Evolutionary conservation across 768 basidiomycete species (phyloP).

Genomic region (Agrocybe praecox): DNA sequence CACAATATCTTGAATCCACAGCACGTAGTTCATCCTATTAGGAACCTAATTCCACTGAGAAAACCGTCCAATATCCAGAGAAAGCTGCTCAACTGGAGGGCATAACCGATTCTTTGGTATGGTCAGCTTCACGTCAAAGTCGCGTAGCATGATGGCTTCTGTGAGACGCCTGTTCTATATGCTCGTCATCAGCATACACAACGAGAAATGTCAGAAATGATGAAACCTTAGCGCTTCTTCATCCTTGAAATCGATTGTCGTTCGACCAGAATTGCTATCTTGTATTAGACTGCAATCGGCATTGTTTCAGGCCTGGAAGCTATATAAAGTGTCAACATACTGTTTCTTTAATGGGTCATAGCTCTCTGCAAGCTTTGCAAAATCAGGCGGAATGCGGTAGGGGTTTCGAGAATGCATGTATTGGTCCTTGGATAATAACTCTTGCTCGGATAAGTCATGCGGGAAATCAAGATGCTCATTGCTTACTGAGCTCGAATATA

Average conservation of each 20-base stretch:
- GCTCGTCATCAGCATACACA: neutral
- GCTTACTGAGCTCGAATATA: too few species aligned
- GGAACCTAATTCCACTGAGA: conserved; percentile 53
- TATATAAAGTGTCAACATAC: conserved; percentile 41
- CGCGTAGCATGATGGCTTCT: conserved; percentile 71
- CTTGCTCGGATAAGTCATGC: too few species aligned
- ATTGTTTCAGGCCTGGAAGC: neutral
- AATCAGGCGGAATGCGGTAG: conserved; percentile 50
- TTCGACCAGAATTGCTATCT: conserved; percentile 22
- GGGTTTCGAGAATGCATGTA: conserved; percentile 43
- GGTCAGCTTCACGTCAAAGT: conserved; percentile 65
- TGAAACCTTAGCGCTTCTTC: conserved; percentile 68
- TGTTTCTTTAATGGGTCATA: conserved; percentile 57
- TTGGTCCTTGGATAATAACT: neutral
- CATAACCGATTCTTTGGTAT: conserved; percentile 79
- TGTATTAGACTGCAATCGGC: conserved; percentile 1
- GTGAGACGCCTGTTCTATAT: conserved; percentile 66
- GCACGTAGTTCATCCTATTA: conserved; percentile 84
- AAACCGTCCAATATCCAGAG: neutral
- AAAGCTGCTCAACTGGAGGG: conserved; percentile 71
- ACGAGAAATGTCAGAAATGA: neutral
- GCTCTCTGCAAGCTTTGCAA: conserved; percentile 51
- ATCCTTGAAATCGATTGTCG: conserved; percentile 76
- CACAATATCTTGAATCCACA: conserved; percentile 81
- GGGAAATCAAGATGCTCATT: too few species aligned